These are phyloP conservation scores for Cutaneotrichosporon sp. DNA, from an alignment of 1,284 basidiomycete genomes.

Conservation along the genomic window DNA sequence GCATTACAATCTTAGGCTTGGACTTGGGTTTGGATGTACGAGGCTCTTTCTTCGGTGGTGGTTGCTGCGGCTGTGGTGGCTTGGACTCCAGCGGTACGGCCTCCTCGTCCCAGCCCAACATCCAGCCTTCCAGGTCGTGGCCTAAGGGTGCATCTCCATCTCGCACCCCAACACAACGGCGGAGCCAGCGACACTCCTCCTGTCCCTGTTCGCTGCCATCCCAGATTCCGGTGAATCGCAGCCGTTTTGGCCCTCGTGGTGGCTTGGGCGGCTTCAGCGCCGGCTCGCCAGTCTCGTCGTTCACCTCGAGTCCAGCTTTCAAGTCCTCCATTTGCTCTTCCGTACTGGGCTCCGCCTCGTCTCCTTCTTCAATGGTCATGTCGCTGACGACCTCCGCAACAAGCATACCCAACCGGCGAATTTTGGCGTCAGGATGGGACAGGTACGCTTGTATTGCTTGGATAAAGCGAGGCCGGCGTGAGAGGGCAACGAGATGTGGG, in stretches of 20 bases:
- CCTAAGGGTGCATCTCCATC: slow-evolving; percentile 53
- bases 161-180: slow-evolving; percentile 54
- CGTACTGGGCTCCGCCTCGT: not conserved
- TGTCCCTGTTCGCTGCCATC: slow-evolving; percentile 67
- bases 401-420: slow-evolving; percentile 90
- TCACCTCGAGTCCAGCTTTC: slow-evolving; percentile 37
- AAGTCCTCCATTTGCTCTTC: slow-evolving; percentile 41
- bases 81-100: not conserved
- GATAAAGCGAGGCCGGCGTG: slow-evolving; percentile 61
- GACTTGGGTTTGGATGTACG: slow-evolving; percentile 8
- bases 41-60: slow-evolving; percentile 1
- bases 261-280: slow-evolving; percentile 2
- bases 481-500: slow-evolving; percentile 43
- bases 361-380: slow-evolving; percentile 24
- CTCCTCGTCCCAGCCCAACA: slow-evolving; percentile 33
- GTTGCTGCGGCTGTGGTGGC: not conserved
- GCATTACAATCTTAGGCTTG: slow-evolving; percentile 34
- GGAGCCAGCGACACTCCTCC: slow-evolving; percentile 60
- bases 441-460: slow-evolving; percentile 70
- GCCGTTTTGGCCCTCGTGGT: slow-evolving; percentile 53
- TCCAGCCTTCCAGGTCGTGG: slow-evolving; percentile 17
- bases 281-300: slow-evolving; percentile 24
- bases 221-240: slow-evolving; percentile 64
- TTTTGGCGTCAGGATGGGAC: slow-evolving; percentile 65
- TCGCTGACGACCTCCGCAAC: slow-evolving; percentile 64